Evolutionary conservation across 345 rosid species (phyloP).

Genomic region (Gossypium raimondii): DNA sequence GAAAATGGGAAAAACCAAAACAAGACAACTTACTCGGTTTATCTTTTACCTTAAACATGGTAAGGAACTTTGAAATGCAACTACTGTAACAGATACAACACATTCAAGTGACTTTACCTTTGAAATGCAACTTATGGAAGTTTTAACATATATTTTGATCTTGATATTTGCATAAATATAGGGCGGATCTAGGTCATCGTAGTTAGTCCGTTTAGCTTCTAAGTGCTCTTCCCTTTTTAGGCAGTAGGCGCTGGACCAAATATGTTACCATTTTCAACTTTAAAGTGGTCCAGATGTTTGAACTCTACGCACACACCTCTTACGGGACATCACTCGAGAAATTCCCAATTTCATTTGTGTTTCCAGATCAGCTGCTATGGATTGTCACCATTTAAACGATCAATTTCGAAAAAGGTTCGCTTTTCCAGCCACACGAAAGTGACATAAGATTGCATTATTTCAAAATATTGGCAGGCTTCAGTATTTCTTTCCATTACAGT

Average conservation of each 20-base stretch:
- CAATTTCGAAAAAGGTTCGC: not conserved
- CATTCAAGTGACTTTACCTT: not conserved
- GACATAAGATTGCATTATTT: not conserved
- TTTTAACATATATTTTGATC: not conserved
- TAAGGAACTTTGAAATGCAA: not conserved
- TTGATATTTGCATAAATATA: not conserved
- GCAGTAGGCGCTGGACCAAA: not conserved
- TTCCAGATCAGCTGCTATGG: constrained; percentile 13
- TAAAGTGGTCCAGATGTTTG: constrained; percentile 20
- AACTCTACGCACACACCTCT: not conserved
- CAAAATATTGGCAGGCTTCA: not conserved
- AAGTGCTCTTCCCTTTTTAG: not conserved
- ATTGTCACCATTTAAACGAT: not conserved
- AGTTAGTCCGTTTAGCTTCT: constrained; percentile 8
- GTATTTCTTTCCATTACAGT: not conserved
- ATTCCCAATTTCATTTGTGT: not conserved
- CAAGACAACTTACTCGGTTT: not conserved
- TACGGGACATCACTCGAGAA: not conserved
- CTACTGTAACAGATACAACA: not conserved
- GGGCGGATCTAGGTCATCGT: not conserved
- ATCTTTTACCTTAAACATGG: not conserved
- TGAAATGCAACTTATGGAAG: not conserved
- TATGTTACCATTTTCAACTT: not conserved
- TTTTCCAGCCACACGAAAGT: not conserved
- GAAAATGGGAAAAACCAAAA: not conserved